Percentiles rank a stretch among this genome's conserved stretches.
Evolutionary conservation across 2,329 filamentous ascomycete species (phyloP).

Genomic region (Epicoccum nigrum): DNA sequence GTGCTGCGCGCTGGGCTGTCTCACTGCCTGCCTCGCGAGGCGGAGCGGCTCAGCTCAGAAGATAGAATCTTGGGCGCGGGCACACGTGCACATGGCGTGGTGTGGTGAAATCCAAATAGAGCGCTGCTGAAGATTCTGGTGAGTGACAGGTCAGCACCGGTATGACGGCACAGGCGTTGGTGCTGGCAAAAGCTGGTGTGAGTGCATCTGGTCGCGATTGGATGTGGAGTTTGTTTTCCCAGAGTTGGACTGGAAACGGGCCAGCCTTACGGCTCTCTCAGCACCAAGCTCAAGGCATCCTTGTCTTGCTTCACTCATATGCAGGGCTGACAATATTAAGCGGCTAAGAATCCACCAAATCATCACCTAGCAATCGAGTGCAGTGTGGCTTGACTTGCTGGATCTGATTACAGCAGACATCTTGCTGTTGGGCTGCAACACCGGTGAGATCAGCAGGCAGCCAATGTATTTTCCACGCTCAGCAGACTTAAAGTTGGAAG

Average conservation of each 20-base stretch:
- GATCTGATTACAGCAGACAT: not conserved
- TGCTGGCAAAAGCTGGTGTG: constrained; percentile 7
- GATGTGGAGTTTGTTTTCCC: constrained; percentile 14
- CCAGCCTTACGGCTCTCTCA: constrained; percentile 11
- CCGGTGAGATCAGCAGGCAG: constrained; percentile 15
- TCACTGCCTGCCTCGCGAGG: constrained; percentile 35
- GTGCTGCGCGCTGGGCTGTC: constrained; percentile 21
- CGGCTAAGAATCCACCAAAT: not conserved
- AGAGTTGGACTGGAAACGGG: constrained; percentile 17
- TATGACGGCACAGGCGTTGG: constrained; percentile 15
- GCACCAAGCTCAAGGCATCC: constrained; percentile 9
- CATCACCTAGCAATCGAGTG: not conserved
- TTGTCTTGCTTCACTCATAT: not conserved
- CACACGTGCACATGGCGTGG: constrained; percentile 33
- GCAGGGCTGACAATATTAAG: not conserved
- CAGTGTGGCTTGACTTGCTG: constrained; percentile 1
- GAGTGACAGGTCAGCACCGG: constrained; percentile 7
- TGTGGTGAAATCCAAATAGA: not conserved
- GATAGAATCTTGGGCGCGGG: constrained; percentile 35
- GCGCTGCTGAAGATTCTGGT: constrained; percentile 5
- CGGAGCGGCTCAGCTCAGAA: constrained; percentile 40
- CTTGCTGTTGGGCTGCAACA: constrained; percentile 8
- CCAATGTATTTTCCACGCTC: constrained; percentile 11
- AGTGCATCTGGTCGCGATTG: constrained; percentile 14
- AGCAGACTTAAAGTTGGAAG: not conserved